Evolutionary conservation across 2,329 filamentous ascomycete species (phyloP), one percentile per base, ranked within the genome.

Genomic region (Verticillium zaregamsianum): DNA sequence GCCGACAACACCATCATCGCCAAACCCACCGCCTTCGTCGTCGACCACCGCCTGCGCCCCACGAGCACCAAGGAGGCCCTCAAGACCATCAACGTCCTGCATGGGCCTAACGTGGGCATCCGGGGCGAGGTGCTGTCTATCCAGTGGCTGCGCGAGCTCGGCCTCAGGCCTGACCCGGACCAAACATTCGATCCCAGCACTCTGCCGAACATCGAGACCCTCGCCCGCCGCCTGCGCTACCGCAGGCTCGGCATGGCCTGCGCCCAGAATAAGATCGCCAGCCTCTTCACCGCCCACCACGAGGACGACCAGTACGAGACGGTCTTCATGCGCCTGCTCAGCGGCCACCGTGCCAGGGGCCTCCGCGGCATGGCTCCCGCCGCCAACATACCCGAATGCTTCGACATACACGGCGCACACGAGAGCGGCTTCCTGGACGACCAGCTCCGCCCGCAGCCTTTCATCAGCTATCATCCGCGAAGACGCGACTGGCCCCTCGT

Each of bases 251-350:
- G 90, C 1, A 71, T 68, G 15, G 80, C 82, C 8, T 93, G 90
- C 71, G 73, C 74, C 17, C 72, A 76, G 1, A 67, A 77, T 6
- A 71, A 76, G 0, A 84, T 90, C 4, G 76, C 74, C 5, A 84
- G 85, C 23, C 73, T 98, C 2, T 82, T 97, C 45, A 78, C 96
- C 32, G 95, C 89, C 4, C 95, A 99, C 71, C 95, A 99, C 72
- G 80, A 84, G 64, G 93, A 97, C 69, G 95, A 99, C 69, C 92
- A 95, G 70, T 90, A 93, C 61, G 95, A 99, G 77, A 97, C 93
- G 0, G 82, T 96, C 4, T 76, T 98, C 57, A 90, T 93, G 87
- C 85, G 95, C 52, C 74, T 98, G 39, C 75, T 89, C 9, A 79
- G 80, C 3, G 87, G 89, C 0, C 90, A 92, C 68, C 78, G 84